Evolutionary conservation across 768 basidiomycete species (phyloP), one percentile per base, ranked within the genome.

Genomic region (Roridomyces roridus): DNA sequence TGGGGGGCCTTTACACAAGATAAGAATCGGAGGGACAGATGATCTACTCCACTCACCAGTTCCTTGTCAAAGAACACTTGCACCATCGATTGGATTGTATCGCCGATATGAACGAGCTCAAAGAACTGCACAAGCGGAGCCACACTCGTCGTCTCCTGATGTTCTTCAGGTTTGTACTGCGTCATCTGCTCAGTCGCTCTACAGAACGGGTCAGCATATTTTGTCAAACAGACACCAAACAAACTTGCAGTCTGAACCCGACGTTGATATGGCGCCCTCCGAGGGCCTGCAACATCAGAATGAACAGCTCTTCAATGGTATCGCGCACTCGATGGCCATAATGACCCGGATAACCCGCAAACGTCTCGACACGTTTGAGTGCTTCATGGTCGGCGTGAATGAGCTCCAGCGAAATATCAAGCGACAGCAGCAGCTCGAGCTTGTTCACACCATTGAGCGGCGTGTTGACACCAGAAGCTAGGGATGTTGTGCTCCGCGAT

Each of bases 21-120:
- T 25, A 29, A 25, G 39, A 21, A 26, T 44, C 25, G n/a, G 41
- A 24, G 51, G 18, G 35, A 41, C 40, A 24, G 15, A 46, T 39
- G 4, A 20, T n/a, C 11, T 39, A 17, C 41, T 56, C 8, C 7
- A 69, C 87, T 23, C 58, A 91, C 93, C 74, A 98, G 76, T 65
- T 97, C 96, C 67, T 96, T 96, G 68, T 98, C 97, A 67, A 96
- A 99, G 71, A 96, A 99, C 2, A 98, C 97, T 64, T 99, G 95
- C 6, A 97, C 86, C 87, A 98, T 98, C 17, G 89, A 93, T 72
- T 96, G 94, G 40, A 98, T 98, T 15, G 93, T 99, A 68, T 99
- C 96, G 1, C 95, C 97, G 15, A 98, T 79, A 74, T 98, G 97
- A 0, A 96, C 96, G 21, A 98, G 79, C 76, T 98, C 96, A 62